Percentiles rank a stretch among this genome's conserved stretches.
These are phyloP conservation scores for Chytriomyces confervae DNA, from an alignment of 192 early-diverging fungal genomes.

Conservation along the genomic window DNA sequence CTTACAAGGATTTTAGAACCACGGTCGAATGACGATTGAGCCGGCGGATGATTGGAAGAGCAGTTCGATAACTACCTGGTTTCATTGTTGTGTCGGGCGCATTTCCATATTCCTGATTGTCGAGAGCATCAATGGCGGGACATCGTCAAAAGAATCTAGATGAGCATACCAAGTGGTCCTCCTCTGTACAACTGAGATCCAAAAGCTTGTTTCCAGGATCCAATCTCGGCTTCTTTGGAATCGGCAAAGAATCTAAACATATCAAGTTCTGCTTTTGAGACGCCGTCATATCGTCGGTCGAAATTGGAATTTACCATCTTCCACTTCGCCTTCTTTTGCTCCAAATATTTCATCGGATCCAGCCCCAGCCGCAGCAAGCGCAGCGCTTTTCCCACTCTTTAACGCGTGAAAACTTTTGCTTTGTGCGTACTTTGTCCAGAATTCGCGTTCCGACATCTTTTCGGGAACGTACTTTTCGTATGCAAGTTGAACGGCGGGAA, in stretches of 20 bases:
- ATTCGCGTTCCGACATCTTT: slow-evolving; percentile 74
- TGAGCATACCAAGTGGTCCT: slow-evolving; percentile 77
- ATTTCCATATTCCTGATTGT: slow-evolving; percentile 67
- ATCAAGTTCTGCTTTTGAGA: slow-evolving; percentile 20
- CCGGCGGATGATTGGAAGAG: slow-evolving; percentile 78
- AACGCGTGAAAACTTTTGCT: slow-evolving; percentile 82
- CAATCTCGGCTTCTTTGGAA: slow-evolving; percentile 56
- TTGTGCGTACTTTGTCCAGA: slow-evolving; percentile 86
- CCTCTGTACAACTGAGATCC: slow-evolving; percentile 79
- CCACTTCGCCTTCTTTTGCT: slow-evolving; percentile 77
- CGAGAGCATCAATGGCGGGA: slow-evolving; percentile 10
- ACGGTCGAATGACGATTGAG: slow-evolving; percentile 90
- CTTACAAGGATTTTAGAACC: slow-evolving; percentile 62
- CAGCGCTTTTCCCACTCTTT: slow-evolving; percentile 8
- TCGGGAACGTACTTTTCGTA: slow-evolving; percentile 84
- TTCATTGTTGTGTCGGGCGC: slow-evolving; percentile 83
- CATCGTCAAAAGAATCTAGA: not conserved
- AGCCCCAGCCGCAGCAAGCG: slow-evolving; percentile 18
- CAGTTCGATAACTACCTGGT: slow-evolving; percentile 62
- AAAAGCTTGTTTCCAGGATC: slow-evolving; percentile 70
- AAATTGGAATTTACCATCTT: slow-evolving; percentile 51
- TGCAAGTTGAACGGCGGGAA: slow-evolving; percentile 82
- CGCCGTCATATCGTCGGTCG: slow-evolving; percentile 5
- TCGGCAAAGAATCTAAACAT: slow-evolving; percentile 35
- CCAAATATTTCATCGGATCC: slow-evolving; percentile 79